Evolutionary conservation across 2,329 filamentous ascomycete genomes (phyloP).

Genomic region (Calonectria crousiana): DNA sequence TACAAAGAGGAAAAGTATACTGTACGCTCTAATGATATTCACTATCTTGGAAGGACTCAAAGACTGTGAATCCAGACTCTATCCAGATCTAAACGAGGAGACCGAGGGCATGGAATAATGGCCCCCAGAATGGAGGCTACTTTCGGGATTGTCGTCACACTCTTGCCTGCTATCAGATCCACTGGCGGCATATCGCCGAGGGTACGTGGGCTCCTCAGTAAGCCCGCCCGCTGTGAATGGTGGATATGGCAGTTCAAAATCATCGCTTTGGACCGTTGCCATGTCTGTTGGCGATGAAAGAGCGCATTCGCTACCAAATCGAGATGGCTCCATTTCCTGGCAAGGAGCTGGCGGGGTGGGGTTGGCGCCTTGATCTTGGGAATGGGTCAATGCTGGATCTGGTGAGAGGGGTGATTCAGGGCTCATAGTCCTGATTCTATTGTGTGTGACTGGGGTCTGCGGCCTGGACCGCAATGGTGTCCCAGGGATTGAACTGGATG

Average conservation of each 20-base stretch:
- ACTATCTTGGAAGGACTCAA: background rate
- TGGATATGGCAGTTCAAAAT: slow-evolving; percentile 41
- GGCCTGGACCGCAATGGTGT: slow-evolving; percentile 21
- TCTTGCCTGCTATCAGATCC: background rate
- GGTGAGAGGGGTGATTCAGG: background rate
- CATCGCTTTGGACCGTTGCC: slow-evolving; percentile 54
- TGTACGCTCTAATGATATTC: background rate
- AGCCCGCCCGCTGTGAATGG: background rate
- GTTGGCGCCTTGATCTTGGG: background rate
- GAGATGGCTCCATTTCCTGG: background rate
- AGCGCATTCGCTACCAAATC: background rate
- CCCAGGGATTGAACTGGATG: slow-evolving; percentile 41
- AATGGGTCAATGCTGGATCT: background rate
- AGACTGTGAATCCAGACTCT: slow-evolving; percentile 14
- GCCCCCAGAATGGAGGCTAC: slow-evolving; percentile 23
- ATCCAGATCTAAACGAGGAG: slow-evolving; percentile 32
- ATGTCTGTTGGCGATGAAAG: slow-evolving; percentile 44
- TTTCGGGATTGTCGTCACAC: background rate
- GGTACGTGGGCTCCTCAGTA: background rate
- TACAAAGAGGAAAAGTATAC: background rate
- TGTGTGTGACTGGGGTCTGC: background rate
- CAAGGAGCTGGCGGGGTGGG: background rate
- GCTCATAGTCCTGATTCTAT: background rate
- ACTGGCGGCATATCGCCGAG: background rate
- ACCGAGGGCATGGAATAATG: slow-evolving; percentile 30